Conservation (phyloP, 495 filamentous ascomycete genomes). For the Staphylotrichum longicolle region DNA sequence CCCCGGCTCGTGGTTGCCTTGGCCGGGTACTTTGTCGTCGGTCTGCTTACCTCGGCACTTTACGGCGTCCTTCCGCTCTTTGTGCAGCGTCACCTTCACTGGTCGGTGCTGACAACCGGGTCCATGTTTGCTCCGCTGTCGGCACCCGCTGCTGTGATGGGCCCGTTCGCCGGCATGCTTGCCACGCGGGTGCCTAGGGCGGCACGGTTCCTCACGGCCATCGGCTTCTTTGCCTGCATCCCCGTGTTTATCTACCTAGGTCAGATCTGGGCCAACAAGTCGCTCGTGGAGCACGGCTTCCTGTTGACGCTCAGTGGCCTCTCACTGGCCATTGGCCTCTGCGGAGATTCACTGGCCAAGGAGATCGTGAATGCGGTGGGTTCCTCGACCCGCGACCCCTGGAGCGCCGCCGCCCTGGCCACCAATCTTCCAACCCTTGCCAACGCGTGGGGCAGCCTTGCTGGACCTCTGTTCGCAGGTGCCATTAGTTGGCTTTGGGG, state of each 20-base stretch:
- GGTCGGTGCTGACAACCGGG: conserved; percentile 23
- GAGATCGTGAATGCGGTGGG: conserved; percentile 20
- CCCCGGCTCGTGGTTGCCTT: conserved; percentile 26
- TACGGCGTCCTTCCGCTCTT: conserved; percentile 31
- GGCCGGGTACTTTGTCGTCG: conserved; percentile 29
- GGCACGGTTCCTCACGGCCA: conserved; percentile 22
- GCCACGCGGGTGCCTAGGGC: conserved; percentile 20
- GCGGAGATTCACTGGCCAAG: conserved; percentile 27
- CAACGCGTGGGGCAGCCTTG: conserved; percentile 31
- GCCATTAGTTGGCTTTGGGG: conserved; percentile 23
- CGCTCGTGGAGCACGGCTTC: conserved; percentile 9
- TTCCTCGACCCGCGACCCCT: conserved; percentile 4
- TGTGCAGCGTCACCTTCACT: conserved; percentile 23
- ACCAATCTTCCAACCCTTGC: conserved; percentile 26
- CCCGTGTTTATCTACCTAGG: conserved; percentile 27
- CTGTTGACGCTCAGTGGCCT: conserved; percentile 23
- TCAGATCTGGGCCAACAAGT: conserved; percentile 2
- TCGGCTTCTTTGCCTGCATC: conserved; percentile 28
- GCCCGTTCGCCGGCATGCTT: conserved; percentile 23
- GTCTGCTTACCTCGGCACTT: conserved; percentile 27
- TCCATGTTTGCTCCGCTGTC: conserved; percentile 28
- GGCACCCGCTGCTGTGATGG: conserved; percentile 26
- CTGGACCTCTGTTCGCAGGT: conserved; percentile 30
- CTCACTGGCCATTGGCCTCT: conserved; percentile 29
- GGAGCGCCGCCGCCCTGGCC: conserved; percentile 19